Conservation (phyloP, 1,284 basidiomycete genomes). For the Peniophora sp. region DNA sequence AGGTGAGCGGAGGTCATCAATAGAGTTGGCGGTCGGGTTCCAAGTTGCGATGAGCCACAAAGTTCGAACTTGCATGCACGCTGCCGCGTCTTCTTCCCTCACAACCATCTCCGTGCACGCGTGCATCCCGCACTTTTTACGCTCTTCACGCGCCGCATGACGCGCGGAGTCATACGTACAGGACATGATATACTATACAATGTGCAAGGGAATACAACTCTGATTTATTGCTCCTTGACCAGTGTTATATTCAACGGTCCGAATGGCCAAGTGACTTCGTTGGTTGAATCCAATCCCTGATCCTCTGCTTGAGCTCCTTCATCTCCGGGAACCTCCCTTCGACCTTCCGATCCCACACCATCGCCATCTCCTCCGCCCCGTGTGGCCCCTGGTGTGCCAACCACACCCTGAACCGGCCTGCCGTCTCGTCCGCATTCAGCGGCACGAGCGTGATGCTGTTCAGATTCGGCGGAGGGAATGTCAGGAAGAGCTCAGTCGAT, state of each 20-base stretch:
- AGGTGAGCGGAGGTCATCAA: background rate
- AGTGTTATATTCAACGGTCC: slow-evolving; percentile 43
- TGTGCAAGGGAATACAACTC: background rate
- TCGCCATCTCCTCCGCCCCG: slow-evolving; percentile 15
- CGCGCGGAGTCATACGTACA: no score
- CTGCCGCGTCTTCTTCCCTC: no score
- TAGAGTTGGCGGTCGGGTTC: background rate
- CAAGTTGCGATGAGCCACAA: background rate
- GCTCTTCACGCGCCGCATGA: background rate
- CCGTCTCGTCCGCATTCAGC: slow-evolving; percentile 72
- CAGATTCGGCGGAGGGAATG: slow-evolving; percentile 73
- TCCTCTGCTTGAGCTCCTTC: slow-evolving; percentile 83
- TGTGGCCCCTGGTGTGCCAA: slow-evolving; percentile 27
- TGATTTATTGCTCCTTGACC: no score
- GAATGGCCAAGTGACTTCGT: slow-evolving; percentile 78
- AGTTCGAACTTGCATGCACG: background rate
- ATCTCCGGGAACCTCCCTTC: slow-evolving; percentile 89
- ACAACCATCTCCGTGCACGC: background rate
- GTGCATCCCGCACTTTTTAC: background rate
- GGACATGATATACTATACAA: background rate
- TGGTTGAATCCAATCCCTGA: slow-evolving; percentile 77
- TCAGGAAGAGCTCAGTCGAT: slow-evolving; percentile 83
- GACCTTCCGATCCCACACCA: slow-evolving; percentile 78
- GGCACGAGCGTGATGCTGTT: slow-evolving; percentile 67
- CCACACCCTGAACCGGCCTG: slow-evolving; percentile 87